Base-by-base conservation (phyloP, 371 early-diverging fungal species). In the Actinomortierella ambigua region DNA sequence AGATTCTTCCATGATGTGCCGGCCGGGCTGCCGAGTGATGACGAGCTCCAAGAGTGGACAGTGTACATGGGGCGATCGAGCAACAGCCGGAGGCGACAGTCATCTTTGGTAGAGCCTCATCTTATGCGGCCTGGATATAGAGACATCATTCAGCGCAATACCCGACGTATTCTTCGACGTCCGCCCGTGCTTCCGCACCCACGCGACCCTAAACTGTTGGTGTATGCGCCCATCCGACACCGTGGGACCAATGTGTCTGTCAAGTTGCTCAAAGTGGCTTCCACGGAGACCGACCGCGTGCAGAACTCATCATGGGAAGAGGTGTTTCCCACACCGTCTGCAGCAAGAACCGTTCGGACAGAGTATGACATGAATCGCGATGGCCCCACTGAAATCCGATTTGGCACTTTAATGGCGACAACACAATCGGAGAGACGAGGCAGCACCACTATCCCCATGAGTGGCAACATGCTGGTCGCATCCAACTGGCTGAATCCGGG, bases 221-320 rank as follows among this genome's bases (percentile, higher is more conserved):
- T 71, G 0, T 71, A 63, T 17, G 63, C 66, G 3, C 73, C 73
- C 4, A 23, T 71, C 26, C 46, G 52, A 20, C 58, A 60, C 13
- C 49, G 18, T 6, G 24, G 43, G 8, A 52, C 27, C n/a, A 63
- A 71, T 50, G 63, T 66, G 2, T 67, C 73, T 26, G 73, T 71
- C 29, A 55, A 44, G 4, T 22, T 71, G 23, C 2, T 62, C 0
- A 49, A 66, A n/a, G 40, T 23, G 2, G 5, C 50, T 15, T 20
- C 1, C 1, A 13, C 23, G 0, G 50, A 26, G 11, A 8, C 22
- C 9, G 18, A 22, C 7, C 18, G 53, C 53, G 65, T 57, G 18
- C 40, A 7, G 24, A 18, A 14, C 3, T 63, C 67, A n/a, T 66
- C 67, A n/a, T 73, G 73, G 73, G 63, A 73, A 13, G 46, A 8